Conservation (phyloP, 2,329 filamentous ascomycete species). For the Talaromyces islandicus region DNA sequence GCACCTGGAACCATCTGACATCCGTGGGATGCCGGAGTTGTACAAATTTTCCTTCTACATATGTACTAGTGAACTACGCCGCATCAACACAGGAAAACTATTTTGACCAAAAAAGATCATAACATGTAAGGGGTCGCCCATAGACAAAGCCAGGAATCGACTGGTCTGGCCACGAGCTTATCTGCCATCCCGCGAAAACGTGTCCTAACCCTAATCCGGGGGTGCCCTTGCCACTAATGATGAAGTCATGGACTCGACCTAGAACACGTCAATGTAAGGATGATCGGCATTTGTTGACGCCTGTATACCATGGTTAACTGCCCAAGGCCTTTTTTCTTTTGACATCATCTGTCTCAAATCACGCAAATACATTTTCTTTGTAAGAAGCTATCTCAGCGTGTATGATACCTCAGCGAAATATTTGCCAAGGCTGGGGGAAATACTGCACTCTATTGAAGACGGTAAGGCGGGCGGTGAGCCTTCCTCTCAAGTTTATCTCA, state of each 20-base stretch:
- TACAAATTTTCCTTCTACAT: too few species aligned
- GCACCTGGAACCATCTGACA: not conserved
- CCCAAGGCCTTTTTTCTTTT: not conserved
- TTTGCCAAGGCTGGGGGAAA: not conserved
- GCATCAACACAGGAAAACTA: too few species aligned
- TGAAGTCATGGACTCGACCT: not conserved
- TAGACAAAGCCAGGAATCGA: not conserved
- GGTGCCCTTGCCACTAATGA: not conserved
- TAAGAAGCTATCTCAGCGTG: not conserved
- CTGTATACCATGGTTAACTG: not conserved
- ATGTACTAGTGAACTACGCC: too few species aligned
- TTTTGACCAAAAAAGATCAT: not conserved
- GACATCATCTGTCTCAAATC: too few species aligned
- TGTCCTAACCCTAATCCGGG: not conserved
- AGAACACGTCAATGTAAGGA: not conserved
- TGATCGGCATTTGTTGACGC: not conserved
- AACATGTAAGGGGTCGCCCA: not conserved
- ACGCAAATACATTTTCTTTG: not conserved
- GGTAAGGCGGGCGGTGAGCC: too few species aligned
- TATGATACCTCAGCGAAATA: too few species aligned
- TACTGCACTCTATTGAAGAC: too few species aligned
- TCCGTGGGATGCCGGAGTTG: not conserved
- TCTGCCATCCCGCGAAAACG: not conserved
- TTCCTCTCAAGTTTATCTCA: too few species aligned
- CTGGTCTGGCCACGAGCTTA: not conserved